Evolutionary conservation across 495 filamentous ascomycete genomes (phyloP).

Genomic region (Annulohypoxylon nitens): DNA sequence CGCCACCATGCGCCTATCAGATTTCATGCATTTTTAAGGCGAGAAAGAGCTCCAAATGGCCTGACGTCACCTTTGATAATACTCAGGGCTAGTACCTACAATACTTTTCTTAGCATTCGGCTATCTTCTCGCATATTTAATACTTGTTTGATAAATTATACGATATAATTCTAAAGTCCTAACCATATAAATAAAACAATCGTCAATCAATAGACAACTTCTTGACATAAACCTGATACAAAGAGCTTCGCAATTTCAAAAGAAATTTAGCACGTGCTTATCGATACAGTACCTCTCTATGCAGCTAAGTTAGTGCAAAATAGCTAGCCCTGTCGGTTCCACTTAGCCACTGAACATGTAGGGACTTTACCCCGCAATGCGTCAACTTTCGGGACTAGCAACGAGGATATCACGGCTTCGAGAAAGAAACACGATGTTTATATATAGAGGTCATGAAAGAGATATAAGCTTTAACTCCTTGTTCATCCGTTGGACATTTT

Average conservation of each 20-base stretch:
- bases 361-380: slow-evolving; percentile 47
- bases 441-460: neutral
- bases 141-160: neutral
- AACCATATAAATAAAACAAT: neutral
- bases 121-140: neutral
- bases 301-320: slow-evolving; percentile 7
- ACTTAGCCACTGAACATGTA: slow-evolving; percentile 30
- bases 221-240: neutral
- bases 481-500: neutral
- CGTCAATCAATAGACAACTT: neutral
- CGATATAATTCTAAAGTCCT: neutral
- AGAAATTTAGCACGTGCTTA: slow-evolving; percentile 39
- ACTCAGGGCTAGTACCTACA: neutral
- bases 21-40: slow-evolving; percentile 30
- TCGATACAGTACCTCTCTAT: slow-evolving; percentile 34
- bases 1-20: slow-evolving; percentile 43
- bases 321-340: neutral
- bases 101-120: neutral
- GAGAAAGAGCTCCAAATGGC: slow-evolving; percentile 15
- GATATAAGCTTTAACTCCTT: neutral
- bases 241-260: neutral
- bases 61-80: slow-evolving; percentile 35
- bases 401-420: slow-evolving; percentile 44
- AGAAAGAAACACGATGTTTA: slow-evolving; percentile 3
- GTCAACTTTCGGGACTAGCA: slow-evolving; percentile 41